phyloP scores from a whole-genome alignment of 345 rosid genomes.

The Aquilaria malaccensis region DNA sequence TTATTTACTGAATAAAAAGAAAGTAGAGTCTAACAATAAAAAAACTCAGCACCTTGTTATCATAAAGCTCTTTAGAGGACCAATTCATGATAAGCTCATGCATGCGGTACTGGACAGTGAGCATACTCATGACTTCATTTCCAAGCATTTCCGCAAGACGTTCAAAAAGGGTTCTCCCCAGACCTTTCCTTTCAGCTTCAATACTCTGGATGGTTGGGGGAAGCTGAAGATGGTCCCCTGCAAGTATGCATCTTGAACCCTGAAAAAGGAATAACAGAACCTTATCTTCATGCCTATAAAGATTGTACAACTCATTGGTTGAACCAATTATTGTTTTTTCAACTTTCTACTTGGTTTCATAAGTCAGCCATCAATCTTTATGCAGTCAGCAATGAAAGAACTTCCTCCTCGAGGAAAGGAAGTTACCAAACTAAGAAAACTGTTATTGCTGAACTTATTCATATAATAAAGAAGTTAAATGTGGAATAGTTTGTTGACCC shows the following conservation, averaged over 20 bases:
- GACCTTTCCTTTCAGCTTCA: constrained; percentile 92
- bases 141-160: constrained; percentile 79
- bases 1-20: not conserved
- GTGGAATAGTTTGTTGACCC: too few species aligned
- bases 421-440: too few species aligned
- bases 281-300: not conserved
- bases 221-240: constrained; percentile 96
- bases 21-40: not conserved
- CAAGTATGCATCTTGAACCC: constrained; percentile 90
- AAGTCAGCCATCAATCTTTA: too few species aligned
- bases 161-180: constrained; percentile 93
- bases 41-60: constrained; percentile 46
- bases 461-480: too few species aligned
- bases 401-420: too few species aligned
- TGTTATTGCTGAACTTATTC: too few species aligned
- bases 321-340: too few species aligned
- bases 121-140: constrained; percentile 79
- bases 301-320: not conserved
- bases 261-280: constrained; percentile 19
- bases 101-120: constrained; percentile 96
- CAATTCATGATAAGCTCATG: constrained; percentile 95
- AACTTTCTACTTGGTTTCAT: too few species aligned
- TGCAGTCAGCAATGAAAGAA: too few species aligned
- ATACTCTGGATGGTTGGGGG: constrained; percentile 92
- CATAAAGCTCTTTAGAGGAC: constrained; percentile 89